A percentile compares a stretch with the other conserved stretches of the same genome.
phyloP scores from a whole-genome alignment of 2,329 filamentous ascomycete species.

The Alternaria atra region DNA sequence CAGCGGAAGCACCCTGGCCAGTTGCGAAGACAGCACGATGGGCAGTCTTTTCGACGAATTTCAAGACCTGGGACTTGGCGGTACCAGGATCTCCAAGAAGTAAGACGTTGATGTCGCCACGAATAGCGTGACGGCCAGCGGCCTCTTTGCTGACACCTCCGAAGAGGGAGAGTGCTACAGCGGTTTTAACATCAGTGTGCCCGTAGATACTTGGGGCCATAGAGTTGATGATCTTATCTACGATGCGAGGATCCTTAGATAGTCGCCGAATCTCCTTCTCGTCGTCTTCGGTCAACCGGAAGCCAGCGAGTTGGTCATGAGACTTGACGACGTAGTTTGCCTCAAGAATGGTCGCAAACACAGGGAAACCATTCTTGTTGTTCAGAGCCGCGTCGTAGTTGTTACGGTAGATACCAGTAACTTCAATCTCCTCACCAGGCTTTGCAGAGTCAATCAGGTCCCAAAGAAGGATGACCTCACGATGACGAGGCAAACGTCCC shows the following conservation, averaged over 20 bases:
- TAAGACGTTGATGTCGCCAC: constrained; percentile 97
- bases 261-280: constrained; percentile 88
- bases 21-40: constrained; percentile 97
- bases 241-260: constrained; percentile 87
- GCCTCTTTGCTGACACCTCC: constrained; percentile 92
- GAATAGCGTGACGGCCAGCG: constrained; percentile 87
- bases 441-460: constrained; percentile 97
- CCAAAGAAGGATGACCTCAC: constrained; percentile 95
- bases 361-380: constrained; percentile 97
- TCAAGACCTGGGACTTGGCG: constrained; percentile 95
- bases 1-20: constrained; percentile 94
- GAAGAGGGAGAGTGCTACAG: constrained; percentile 91
- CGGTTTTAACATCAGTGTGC: constrained; percentile 96
- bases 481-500: constrained; percentile 88
- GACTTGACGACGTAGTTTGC: constrained; percentile 97
- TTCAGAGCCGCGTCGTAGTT: constrained; percentile 98
- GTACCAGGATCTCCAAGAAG: constrained; percentile 97
- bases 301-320: constrained; percentile 96
- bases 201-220: constrained; percentile 98
- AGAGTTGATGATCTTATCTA: constrained; percentile 91
- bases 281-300: constrained; percentile 93
- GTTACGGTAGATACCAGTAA: constrained; percentile 96
- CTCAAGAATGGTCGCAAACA: constrained; percentile 96
- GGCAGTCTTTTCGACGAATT: constrained; percentile 97
- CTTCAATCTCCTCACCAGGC: constrained; percentile 95